Conservation (phyloP, 345 rosid genomes). For the Hypericum androsaemum region DNA sequence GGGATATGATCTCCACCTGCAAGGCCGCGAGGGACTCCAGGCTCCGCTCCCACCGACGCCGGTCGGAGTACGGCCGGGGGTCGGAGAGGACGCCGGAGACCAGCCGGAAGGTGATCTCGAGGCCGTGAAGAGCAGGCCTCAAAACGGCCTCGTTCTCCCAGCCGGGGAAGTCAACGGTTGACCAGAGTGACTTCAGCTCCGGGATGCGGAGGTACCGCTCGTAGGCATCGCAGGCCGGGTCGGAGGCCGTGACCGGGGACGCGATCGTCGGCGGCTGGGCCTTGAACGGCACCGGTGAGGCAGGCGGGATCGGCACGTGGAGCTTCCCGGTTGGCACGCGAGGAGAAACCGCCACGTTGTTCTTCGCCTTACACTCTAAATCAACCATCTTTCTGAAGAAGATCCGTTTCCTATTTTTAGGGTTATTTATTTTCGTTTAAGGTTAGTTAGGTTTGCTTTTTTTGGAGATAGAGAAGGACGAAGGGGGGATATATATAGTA, state of each 20-base stretch:
- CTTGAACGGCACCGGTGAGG: too few species aligned
- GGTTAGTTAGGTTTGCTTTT: too few species aligned
- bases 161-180: slow-evolving; percentile 30
- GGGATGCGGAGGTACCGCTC: slow-evolving; percentile 70
- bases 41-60: slow-evolving; percentile 59
- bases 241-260: slow-evolving; percentile 30
- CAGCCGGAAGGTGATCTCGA: slow-evolving; percentile 78
- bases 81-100: slow-evolving; percentile 56
- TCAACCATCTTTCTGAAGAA: too few species aligned
- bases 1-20: slow-evolving; percentile 60
- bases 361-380: too few species aligned
- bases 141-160: slow-evolving; percentile 58
- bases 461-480: too few species aligned
- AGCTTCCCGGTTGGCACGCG: too few species aligned
- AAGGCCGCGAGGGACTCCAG: slow-evolving; percentile 53
- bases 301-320: too few species aligned
- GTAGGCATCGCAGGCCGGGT: slow-evolving; percentile 52
- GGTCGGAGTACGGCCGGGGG: slow-evolving; percentile 63
- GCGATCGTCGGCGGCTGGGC: too few species aligned
- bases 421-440: too few species aligned
- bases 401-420: too few species aligned
- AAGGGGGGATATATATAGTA: too few species aligned
- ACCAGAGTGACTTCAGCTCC: slow-evolving; percentile 53
- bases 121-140: slow-evolving; percentile 68
- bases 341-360: too few species aligned